Base-by-base conservation (phyloP, 106 monocot species). In the Amphibolis antarctica region DNA sequence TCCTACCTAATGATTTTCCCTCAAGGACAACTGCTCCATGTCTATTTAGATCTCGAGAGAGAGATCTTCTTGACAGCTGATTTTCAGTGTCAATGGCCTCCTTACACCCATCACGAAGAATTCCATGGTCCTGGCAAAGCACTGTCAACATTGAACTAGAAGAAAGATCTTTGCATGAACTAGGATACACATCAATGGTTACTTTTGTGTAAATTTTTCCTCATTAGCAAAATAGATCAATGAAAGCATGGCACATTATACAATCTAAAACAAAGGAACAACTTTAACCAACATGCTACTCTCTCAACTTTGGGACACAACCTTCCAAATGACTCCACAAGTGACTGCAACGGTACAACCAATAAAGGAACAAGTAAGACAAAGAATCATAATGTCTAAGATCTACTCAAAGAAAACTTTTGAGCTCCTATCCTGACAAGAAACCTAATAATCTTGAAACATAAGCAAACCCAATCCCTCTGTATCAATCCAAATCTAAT, bases 21-120 rank as follows among this genome's bases (percentile, higher is more conserved):
- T 91, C 87, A 70, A 98, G 84, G 48, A 98, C 87, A 71, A 98
- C 98, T 75, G 91, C 78, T 36, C 85, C 90, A 81, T 98, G 98
- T 55, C 98, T 77, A 70, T 98, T 98, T 61, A 98, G 68, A 72
- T 98, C 98, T 53, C 91, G 98, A 29, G 85, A 71, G 7, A 98
- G 71, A 18, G 90, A 84, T 66, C 98, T 87, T 71, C 22, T 74
- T 25, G 82, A 68, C 24, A 91, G 55, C 28, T 82, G 91, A 78
- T 67, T 84, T 25, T 91, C 90, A 59, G 50, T 10, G 53, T 98
- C 91, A 70, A 55, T 15, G 46, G 53, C 68, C 62, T 98, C 98
- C 59, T 87, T 98, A 44, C 54, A 68, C 26, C 90, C 98, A 82
- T 90, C 90, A 58, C 82, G 78, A 64, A 82, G 56, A 75, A 87